Percentiles rank a stretch among this genome's conserved stretches.
Evolutionary conservation across 2,329 filamentous ascomycete genomes (phyloP).

Genomic region (Exophiala mesophila): DNA sequence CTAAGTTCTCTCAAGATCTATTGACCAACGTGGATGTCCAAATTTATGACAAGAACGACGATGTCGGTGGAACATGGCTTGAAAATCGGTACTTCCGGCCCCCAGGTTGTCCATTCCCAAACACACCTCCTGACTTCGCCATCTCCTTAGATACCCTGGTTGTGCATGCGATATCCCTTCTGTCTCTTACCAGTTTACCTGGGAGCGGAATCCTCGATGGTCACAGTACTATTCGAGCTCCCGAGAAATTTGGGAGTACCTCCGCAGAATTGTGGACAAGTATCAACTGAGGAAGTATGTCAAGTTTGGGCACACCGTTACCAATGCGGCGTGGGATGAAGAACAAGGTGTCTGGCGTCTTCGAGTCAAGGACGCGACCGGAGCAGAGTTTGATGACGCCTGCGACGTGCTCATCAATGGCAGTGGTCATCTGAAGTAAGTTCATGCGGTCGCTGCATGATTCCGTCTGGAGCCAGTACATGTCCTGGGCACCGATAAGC

Average conservation of each 20-base stretch:
- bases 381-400: slow-evolving; percentile 48
- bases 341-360: slow-evolving; percentile 27
- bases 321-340: slow-evolving; percentile 53
- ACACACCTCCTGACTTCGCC: no score
- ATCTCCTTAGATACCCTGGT: slow-evolving; percentile 25
- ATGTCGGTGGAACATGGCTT: slow-evolving; percentile 30
- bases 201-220: slow-evolving; percentile 45
- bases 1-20: slow-evolving; percentile 16
- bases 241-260: slow-evolving; percentile 53
- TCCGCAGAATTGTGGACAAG: slow-evolving; percentile 34
- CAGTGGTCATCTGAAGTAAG: slow-evolving; percentile 32
- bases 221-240: slow-evolving; percentile 54
- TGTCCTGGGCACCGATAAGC: slow-evolving; percentile 33
- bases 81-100: slow-evolving; percentile 29
- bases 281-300: slow-evolving; percentile 49
- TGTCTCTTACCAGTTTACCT: slow-evolving; percentile 32
- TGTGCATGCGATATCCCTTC: slow-evolving; percentile 31
- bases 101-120: no score
- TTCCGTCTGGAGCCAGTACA: slow-evolving; percentile 34
- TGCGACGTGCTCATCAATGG: slow-evolving; percentile 39
- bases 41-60: slow-evolving; percentile 28
- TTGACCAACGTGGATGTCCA: slow-evolving; percentile 13
- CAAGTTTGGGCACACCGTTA: slow-evolving; percentile 53
- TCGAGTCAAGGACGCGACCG: slow-evolving; percentile 19
- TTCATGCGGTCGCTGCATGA: slow-evolving; percentile 34